Evolutionary conservation across 2,329 filamentous ascomycete genomes (phyloP).

Genomic region (Sclerotinia sclerotiorum): DNA sequence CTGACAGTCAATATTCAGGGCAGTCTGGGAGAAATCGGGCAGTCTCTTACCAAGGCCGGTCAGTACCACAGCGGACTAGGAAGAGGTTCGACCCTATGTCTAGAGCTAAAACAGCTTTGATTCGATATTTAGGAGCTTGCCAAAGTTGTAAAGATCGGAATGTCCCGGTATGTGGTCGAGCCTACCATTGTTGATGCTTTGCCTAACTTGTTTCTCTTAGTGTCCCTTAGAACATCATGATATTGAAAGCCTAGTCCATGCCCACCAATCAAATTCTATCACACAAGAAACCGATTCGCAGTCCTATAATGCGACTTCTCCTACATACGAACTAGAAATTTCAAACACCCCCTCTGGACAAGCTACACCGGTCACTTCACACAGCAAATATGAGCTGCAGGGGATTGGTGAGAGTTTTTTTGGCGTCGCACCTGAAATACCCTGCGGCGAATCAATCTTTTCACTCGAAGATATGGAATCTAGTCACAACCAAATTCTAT

Average conservation of each 20-base stretch:
- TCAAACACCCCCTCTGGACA: slow-evolving; percentile 25
- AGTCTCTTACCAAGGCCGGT: slow-evolving; percentile 34
- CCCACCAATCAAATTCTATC: slow-evolving; percentile 19
- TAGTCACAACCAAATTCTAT: slow-evolving; percentile 10
- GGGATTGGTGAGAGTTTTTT: slow-evolving; percentile 31
- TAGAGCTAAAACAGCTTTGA: slow-evolving; percentile 37
- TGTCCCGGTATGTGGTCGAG: slow-evolving; percentile 25
- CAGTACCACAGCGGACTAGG: slow-evolving; percentile 30
- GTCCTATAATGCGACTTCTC: neutral
- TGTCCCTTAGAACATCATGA: slow-evolving; percentile 39
- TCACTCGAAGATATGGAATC: slow-evolving; percentile 26
- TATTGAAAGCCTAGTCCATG: slow-evolving; percentile 31
- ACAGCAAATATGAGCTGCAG: slow-evolving; percentile 25
- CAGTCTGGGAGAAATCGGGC: slow-evolving; percentile 23
- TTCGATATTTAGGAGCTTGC: slow-evolving; percentile 37
- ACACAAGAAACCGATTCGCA: slow-evolving; percentile 3
- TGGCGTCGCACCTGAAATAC: neutral
- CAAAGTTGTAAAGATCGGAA: slow-evolving; percentile 29
- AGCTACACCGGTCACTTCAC: slow-evolving; percentile 19
- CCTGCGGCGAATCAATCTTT: slow-evolving; percentile 4
- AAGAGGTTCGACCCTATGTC: slow-evolving; percentile 29
- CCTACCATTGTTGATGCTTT: slow-evolving; percentile 23
- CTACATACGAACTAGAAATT: slow-evolving; percentile 25
- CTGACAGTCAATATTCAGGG: slow-evolving; percentile 29
- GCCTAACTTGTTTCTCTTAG: slow-evolving; percentile 24